Base-by-base conservation (phyloP, 306 rosid genomes). In the Vigna radiata region DNA sequence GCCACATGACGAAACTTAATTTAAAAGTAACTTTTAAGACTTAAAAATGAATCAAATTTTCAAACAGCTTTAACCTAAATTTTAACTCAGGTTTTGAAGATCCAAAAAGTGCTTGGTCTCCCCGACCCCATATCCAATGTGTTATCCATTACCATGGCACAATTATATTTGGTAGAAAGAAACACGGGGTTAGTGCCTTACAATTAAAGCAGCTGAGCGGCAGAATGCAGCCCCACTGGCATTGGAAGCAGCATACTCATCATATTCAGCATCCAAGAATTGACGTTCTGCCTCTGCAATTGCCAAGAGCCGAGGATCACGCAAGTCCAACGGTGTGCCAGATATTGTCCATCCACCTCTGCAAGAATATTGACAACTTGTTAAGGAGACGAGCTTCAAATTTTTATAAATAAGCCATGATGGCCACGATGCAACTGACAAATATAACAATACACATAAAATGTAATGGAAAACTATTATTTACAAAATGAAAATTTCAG, bases 231-330 rank as follows among this genome's bases (percentile, higher is more conserved):
- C 98, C 79, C 99, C 98, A 75, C 87, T 88, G 55, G 93, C 93
- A 82, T 87, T 90, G 27, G 97, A 91, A 80, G 93, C 85, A 77
- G 97, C 88, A 73, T 96, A 93, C 63, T 92, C 99, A 59, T 96
- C 99, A 86, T 93, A 96, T 80, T 96, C 99, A 6, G 94, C 86
- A 75, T 96, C 97, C 89, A 93, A 74, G 83, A 91, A 87, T 39
- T 89, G 95, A 49, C 91, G 97, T 23, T 96, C 98, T 44, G 99
- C 97, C 81, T 93, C 99, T n/a, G 99, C 90, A 86, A 96, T 91
- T 25, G 99, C 95, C 87, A 93, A 77, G 37, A 96, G 88, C 47
- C 97, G 93, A 76, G 99, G 98, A 88, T 96, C 97, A 6, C 86
- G 91, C 88, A 96, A 85, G 86, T 90, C 96, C 93, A 96, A 88